A percentile compares a stretch with the other conserved stretches of the same genome.
Evolutionary conservation across 352 stramenopile genomes (phyloP).

Genomic region (Stramenopiles sp.): DNA sequence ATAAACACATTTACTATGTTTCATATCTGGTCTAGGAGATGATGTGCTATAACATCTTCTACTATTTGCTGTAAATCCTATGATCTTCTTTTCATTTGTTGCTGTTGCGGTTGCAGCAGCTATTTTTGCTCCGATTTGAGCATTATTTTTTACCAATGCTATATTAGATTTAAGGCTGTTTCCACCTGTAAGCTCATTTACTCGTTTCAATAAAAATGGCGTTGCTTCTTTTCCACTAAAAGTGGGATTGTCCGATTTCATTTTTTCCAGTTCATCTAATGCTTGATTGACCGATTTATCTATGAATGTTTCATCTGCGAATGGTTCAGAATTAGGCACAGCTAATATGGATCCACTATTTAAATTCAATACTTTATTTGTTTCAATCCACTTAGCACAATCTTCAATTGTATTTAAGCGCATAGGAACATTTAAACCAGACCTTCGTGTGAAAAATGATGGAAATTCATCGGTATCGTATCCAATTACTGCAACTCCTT

Average conservation of each 20-base stretch:
- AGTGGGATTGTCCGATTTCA: no score
- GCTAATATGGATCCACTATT: conserved; percentile 33
- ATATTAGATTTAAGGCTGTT: conserved; percentile 81
- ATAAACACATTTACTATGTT: conserved; percentile 32
- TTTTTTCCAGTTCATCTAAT: no score
- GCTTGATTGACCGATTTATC: no score
- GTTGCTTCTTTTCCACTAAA: conserved; percentile 84
- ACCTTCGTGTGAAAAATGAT: conserved; percentile 87
- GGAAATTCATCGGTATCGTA: conserved; percentile 80
- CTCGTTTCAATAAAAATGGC: conserved; percentile 59
- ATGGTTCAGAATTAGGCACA: conserved; percentile 32
- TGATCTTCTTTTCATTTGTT: background rate
- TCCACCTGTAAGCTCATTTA: conserved; percentile 82
- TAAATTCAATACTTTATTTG: conserved; percentile 42
- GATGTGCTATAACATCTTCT: conserved; percentile 20
- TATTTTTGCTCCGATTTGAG: conserved; percentile 73
- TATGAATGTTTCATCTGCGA: no score
- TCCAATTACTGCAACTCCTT: conserved; percentile 77
- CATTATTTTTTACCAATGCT: conserved; percentile 87
- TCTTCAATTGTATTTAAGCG: conserved; percentile 55
- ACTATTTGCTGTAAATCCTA: conserved; percentile 9
- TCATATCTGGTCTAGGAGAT: conserved; percentile 38
- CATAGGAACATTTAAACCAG: conserved; percentile 50
- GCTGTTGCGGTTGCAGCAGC: background rate
- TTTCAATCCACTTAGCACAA: conserved; percentile 53